Conservation (phyloP, 306 rosid species). For the Abrus precatorius region DNA sequence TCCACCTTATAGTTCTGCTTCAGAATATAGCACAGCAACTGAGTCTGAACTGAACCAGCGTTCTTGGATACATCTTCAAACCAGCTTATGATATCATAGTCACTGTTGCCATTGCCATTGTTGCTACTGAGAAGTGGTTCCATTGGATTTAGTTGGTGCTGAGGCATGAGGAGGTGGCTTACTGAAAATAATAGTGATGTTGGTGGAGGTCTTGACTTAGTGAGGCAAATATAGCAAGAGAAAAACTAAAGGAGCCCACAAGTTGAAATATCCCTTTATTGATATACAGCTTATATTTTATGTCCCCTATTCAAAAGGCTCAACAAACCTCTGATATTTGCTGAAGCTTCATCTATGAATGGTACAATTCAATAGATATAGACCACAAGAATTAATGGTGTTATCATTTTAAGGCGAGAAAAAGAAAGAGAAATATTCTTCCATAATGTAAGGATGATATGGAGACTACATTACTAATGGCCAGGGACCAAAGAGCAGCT, state of each 20-base stretch:
- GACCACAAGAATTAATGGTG: constrained; percentile 60
- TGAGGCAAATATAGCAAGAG: constrained; percentile 6
- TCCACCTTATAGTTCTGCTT: constrained; percentile 74
- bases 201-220: neutral
- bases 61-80: constrained; percentile 71
- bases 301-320: constrained; percentile 44
- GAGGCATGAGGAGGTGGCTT: constrained; percentile 16
- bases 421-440: constrained; percentile 41
- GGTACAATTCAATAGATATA: constrained; percentile 47
- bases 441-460: constrained; percentile 12
- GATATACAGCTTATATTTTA: constrained; percentile 8
- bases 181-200: neutral
- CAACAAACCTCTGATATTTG: constrained; percentile 39
- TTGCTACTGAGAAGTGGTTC: constrained; percentile 53
- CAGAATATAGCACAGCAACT: constrained; percentile 71
- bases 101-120: constrained; percentile 14
- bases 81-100: constrained; percentile 66
- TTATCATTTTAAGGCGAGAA: constrained; percentile 44
- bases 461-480: constrained; percentile 36
- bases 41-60: constrained; percentile 69
- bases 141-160: constrained; percentile 48
- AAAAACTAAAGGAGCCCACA: constrained; percentile 34
- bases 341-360: constrained; percentile 37
- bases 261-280: constrained; percentile 39
- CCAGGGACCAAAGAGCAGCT: constrained; percentile 57